Percentiles rank a stretch among this genome's conserved stretches.
Conservation (phyloP, 169 alveolate genomes). For the Eimeria tenella region DNA sequence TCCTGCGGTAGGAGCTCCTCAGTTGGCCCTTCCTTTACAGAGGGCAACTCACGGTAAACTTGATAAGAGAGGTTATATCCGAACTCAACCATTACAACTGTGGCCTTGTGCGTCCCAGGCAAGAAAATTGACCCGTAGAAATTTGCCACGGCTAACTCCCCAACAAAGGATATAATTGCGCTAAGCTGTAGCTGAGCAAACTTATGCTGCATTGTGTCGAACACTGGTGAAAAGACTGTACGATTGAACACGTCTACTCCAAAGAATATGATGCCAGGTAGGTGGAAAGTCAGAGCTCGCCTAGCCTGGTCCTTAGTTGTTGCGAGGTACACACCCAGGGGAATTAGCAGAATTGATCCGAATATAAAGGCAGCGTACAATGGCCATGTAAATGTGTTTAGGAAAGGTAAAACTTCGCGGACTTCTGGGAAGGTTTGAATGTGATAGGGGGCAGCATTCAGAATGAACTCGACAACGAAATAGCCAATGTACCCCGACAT, state of each 20-base stretch:
- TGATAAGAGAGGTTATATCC: slow-evolving; percentile 75
- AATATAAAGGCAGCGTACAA: slow-evolving; percentile 47
- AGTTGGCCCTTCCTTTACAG: slow-evolving; percentile 4
- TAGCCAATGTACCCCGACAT: slow-evolving; percentile 39
- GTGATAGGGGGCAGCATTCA: slow-evolving; percentile 58
- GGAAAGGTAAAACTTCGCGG: slow-evolving; percentile 48
- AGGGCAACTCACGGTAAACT: slow-evolving; percentile 13
- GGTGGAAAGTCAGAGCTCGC: slow-evolving; percentile 65
- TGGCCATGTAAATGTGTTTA: slow-evolving; percentile 23
- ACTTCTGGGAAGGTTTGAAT: slow-evolving; percentile 69
- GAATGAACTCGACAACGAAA: slow-evolving; percentile 33
- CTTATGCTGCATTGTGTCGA: slow-evolving; percentile 73
- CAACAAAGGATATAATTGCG: slow-evolving; percentile 27
- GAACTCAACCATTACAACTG: slow-evolving; percentile 58
- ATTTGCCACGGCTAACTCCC: slow-evolving; percentile 70
- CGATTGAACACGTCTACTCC: slow-evolving; percentile 74
- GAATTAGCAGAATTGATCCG: slow-evolving; percentile 47
- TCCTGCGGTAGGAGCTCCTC: slow-evolving; percentile 22
- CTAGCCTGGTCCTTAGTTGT: slow-evolving; percentile 71
- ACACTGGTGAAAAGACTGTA: slow-evolving; percentile 71
- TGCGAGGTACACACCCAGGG: slow-evolving; percentile 55
- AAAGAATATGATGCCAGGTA: slow-evolving; percentile 74
- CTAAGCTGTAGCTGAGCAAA: slow-evolving; percentile 52
- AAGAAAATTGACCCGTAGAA: slow-evolving; percentile 73
- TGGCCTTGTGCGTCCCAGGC: slow-evolving; percentile 77